Conservation (phyloP, 2,329 filamentous ascomycete species). For the Phyllosticta ampelicida region DNA sequence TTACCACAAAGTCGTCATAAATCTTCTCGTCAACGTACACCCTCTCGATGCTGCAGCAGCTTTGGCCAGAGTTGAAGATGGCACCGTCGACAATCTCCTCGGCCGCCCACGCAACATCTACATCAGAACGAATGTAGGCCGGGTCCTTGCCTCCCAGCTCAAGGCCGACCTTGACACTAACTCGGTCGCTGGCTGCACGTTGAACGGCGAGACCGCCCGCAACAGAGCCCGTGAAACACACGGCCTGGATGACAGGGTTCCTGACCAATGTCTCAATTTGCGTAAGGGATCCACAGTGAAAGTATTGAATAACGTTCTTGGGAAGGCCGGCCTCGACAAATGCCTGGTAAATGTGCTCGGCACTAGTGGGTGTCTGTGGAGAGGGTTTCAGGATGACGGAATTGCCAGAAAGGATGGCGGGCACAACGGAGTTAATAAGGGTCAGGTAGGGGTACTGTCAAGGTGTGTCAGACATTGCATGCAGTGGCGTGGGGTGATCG, state of each 20-base stretch:
- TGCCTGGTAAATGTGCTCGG: conserved; percentile 66
- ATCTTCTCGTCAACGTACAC: conserved; percentile 83
- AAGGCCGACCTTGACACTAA: conserved; percentile 69
- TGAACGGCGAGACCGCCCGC: conserved; percentile 30
- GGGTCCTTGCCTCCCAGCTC: conserved; percentile 94
- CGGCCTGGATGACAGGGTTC: conserved; percentile 62
- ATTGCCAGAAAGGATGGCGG: conserved; percentile 83
- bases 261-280: conserved; percentile 70
- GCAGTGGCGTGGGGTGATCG: conserved; percentile 10
- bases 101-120: conserved; percentile 82
- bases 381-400: conserved; percentile 90
- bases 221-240: conserved; percentile 93
- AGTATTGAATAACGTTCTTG: conserved; percentile 75
- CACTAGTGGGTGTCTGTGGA: conserved; percentile 87
- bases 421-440: conserved; percentile 83
- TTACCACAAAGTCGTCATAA: conserved; percentile 71
- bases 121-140: conserved; percentile 76
- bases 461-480: conserved; percentile 7
- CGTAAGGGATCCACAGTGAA: conserved; percentile 72
- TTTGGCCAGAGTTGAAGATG: conserved; percentile 98
- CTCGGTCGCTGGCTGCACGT: conserved; percentile 49
- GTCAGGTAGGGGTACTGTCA: conserved; percentile 84
- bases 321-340: conserved; percentile 76
- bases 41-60: conserved; percentile 85
- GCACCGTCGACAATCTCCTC: conserved; percentile 91